These are phyloP conservation scores for Bacterosira constricta DNA, from an alignment of 108 stramenopile genomes.

Conservation along the genomic window DNA sequence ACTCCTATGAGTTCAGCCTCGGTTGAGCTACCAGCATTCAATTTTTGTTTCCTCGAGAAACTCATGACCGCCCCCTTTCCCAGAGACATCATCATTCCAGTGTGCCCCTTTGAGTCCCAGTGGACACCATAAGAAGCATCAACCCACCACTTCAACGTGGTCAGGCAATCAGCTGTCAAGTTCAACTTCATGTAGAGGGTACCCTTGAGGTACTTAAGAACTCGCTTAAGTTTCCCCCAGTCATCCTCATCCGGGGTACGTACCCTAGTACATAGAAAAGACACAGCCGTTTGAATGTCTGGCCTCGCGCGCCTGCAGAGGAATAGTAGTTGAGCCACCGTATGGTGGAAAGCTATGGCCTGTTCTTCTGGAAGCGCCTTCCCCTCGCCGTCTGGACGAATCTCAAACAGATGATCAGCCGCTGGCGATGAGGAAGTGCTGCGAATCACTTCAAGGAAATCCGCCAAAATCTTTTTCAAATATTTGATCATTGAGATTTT, in stretches of 20 bases:
- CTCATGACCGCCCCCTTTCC: not conserved
- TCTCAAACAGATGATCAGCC: slow-evolving; percentile 1
- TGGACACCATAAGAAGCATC: not conserved
- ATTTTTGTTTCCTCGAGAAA: not conserved
- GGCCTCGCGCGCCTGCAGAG: not conserved
- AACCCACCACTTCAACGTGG: not conserved
- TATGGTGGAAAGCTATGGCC: not conserved
- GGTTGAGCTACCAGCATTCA: not conserved
- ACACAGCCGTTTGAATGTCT: not conserved
- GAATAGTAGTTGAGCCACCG: not conserved
- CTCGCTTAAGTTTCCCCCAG: not conserved
- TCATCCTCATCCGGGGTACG: not conserved
- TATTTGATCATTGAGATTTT: not conserved
- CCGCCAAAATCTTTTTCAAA: not conserved
- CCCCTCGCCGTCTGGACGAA: not conserved
- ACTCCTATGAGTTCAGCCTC: not conserved
- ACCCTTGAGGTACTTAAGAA: not conserved
- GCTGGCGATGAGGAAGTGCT: too few species aligned
- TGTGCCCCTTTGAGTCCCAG: not conserved
- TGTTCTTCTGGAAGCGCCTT: too few species aligned
- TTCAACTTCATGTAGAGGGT: not conserved
- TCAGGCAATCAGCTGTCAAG: not conserved
- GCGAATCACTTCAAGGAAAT: not conserved
- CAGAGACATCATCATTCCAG: not conserved
- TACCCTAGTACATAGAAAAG: not conserved